Base-by-base conservation (phyloP, 768 basidiomycete species). In the Termitomyces sp. region DNA sequence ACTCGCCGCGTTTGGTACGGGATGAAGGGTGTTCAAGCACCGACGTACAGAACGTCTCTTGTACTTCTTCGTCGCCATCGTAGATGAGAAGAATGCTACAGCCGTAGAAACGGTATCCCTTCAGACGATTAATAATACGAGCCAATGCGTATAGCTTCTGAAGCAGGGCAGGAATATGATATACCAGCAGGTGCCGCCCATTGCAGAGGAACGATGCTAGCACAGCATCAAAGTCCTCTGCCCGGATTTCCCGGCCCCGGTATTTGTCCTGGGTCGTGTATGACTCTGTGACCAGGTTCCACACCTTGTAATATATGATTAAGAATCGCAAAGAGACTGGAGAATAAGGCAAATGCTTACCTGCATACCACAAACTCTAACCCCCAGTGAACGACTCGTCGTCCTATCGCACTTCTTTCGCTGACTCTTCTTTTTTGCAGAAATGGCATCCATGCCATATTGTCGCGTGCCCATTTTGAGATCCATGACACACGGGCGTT, bases 401-500 rank as follows among this genome's bases (percentile, higher is more conserved):
- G 97, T 98, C 55, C 89, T 81, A 69, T 97, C 95, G 69, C 97
- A 98, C 74, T 99, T 99, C 75, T 97, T 97, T 55, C 95, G 85
- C 76, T 99, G 97, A 69, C 95, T 98, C 77, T 90, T 95, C 83
- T 97, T 98, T 79, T 99, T 99, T 53, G 85, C 78, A 1, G 87
- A 75, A 9, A 89, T 90, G 26, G 97, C 97, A 65, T 97, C 93
- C 76, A 96, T 91, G 20, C 97, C 97, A 72, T 98, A 98, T 75
- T 99, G 97, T 34, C 97, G 81, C 32, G 95, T 98, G n/a, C 97
- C 97, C 97, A 98, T 98, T 79, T 99, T 99, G 65, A 99, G 78
- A 72, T 99, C 97, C 67, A 98, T 84, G 42, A 99, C 96, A 67
- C 97, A 99, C 9, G 97, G 92, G 50, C 82, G 84, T 72, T 91